These are phyloP conservation scores for Hyaloscypha variabilis DNA, from an alignment of 495 filamentous ascomycete genomes.

Conservation along the genomic window DNA sequence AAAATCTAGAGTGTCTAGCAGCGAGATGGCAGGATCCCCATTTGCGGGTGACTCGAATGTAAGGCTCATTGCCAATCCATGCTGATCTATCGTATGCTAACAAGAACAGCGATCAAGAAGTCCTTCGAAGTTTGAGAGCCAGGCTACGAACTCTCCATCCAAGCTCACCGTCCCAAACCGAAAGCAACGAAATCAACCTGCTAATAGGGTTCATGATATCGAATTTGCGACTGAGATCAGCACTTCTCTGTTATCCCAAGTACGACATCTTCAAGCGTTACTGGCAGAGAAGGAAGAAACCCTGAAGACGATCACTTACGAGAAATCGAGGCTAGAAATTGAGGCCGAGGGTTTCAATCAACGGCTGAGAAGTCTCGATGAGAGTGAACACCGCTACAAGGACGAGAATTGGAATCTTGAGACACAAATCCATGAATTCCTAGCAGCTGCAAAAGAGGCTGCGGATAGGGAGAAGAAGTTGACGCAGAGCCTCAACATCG, in stretches of 20 bases:
- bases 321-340: slow-evolving; percentile 76
- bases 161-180: slow-evolving; percentile 84
- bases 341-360: slow-evolving; percentile 80
- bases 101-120: slow-evolving; percentile 63
- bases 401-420: slow-evolving; percentile 98
- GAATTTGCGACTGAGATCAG: slow-evolving; percentile 96
- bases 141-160: slow-evolving; percentile 84
- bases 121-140: slow-evolving; percentile 79
- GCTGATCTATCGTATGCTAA: slow-evolving; percentile 23
- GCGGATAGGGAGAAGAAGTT: slow-evolving; percentile 80
- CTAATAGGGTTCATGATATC: slow-evolving; percentile 86
- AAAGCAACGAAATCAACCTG: slow-evolving; percentile 87
- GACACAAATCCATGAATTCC: slow-evolving; percentile 81
- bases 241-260: slow-evolving; percentile 84
- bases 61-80: neutral
- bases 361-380: slow-evolving; percentile 78
- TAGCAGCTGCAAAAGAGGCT: slow-evolving; percentile 67
- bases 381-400: slow-evolving; percentile 93
- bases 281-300: slow-evolving; percentile 86
- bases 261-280: slow-evolving; percentile 82
- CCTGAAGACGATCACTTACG: slow-evolving; percentile 70
- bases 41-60: slow-evolving; percentile 58
- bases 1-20: slow-evolving; percentile 72
- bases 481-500: slow-evolving; percentile 64
- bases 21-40: slow-evolving; percentile 63